A percentile compares a stretch with the other conserved stretches of the same genome.
These are phyloP conservation scores for Candida pseudoglaebosa DNA, from an alignment of 805 yeast species.

Conservation along the genomic window DNA sequence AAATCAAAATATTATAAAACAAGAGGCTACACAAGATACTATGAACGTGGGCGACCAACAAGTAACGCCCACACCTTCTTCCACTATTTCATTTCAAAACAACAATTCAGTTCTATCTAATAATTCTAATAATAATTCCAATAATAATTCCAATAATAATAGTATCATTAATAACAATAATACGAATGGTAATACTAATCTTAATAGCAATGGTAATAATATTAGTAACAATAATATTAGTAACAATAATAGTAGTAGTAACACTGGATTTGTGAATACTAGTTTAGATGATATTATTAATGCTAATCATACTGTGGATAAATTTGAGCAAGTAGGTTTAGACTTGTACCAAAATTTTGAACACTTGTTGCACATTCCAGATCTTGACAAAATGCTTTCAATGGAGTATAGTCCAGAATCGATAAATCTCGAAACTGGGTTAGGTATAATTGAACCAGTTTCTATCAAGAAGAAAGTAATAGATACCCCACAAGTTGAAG, in stretches of 20 bases:
- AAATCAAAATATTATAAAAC: neutral
- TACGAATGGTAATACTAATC: neutral
- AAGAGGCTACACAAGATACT: neutral
- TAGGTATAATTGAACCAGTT: neutral
- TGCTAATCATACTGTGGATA: neutral
- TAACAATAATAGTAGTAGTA: neutral
- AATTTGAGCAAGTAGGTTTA: constrained; percentile 18
- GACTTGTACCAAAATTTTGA: constrained; percentile 25
- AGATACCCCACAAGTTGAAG: too few relatives aligned
- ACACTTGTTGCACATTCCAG: constrained; percentile 12
- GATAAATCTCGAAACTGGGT: neutral
- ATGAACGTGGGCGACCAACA: neutral
- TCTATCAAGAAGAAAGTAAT: neutral
- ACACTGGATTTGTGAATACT: neutral
- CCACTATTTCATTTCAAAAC: neutral
- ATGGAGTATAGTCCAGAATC: constrained; percentile 1
- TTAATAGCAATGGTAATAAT: too few relatives aligned
- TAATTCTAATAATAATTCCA: too few relatives aligned
- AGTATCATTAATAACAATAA: too few relatives aligned
- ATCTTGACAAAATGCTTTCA: constrained; percentile 1
- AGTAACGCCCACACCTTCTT: neutral
- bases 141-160: too few relatives aligned
- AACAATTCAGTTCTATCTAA: too few relatives aligned
- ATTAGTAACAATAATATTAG: too few relatives aligned
- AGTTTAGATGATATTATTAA: neutral